Evolutionary conservation across 148 eudicot genomes (phyloP), one percentile per base, ranked within the genome.

Genomic region (Drosera capensis): DNA sequence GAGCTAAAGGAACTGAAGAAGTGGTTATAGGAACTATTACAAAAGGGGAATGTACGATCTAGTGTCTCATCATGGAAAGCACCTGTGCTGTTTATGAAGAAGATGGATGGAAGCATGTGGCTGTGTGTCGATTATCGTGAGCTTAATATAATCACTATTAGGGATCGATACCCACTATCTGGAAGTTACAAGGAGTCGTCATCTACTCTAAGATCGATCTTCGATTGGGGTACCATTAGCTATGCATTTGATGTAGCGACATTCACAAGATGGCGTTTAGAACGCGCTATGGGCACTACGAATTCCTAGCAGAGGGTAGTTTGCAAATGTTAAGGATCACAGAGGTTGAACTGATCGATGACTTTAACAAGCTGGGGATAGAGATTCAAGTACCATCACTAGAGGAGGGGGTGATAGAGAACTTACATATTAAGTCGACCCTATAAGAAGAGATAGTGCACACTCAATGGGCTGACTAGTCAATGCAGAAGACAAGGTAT

Each of bases 21-120:
- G 2, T 0, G 35, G 20, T 20, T 49, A 24, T 1, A 34, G 1
- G 53, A 49, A 6, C 24, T 49, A 8, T 11, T 31, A 3, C n/a
- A 49, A 5, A 28, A 3, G 31, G 31, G 31, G 9, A 3, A 3
- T 9, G 9, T 34, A 17, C 0, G 40, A 13, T 41, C 40, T 1
- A 49, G 40, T 49, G 2, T 3, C 1, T 49, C 41, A 0, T 41
- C 53, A 1, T 49, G 41, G 23, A 25, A 25, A 13, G 26, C 22
- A 1, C 40, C 40, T 1, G 14, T 49, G 2, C 25, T 30, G 7
- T 34, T 49, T 17, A 17, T 49, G 0, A 30, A 16, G 12, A 49
- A 49, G 40, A 49, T 30, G 16, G 53, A 49, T 30, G 25, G 53
- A 29, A 2, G 40, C 0, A 5, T 30, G 23, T 1, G 53, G 5